Conservation (phyloP, 495 filamentous ascomycete species). For the Pyrenula massariospora region DNA sequence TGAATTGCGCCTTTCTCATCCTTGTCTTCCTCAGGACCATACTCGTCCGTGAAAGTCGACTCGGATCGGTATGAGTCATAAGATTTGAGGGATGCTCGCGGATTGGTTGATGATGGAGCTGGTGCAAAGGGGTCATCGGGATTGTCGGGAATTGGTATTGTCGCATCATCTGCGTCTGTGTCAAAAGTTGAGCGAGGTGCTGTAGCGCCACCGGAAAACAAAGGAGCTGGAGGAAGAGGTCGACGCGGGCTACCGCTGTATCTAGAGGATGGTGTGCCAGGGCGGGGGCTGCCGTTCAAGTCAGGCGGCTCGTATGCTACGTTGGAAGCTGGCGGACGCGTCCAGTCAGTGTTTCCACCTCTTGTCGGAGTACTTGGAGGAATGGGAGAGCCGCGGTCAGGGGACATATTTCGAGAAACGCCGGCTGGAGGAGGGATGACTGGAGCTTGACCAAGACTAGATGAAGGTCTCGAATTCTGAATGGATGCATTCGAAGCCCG, state of each 20-base stretch:
- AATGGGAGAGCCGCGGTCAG: constrained; percentile 42
- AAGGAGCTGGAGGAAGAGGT: constrained; percentile 82
- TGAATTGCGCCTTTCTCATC: constrained; percentile 37
- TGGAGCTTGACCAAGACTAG: constrained; percentile 41
- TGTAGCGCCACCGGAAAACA: constrained; percentile 48
- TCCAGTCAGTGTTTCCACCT: constrained; percentile 44
- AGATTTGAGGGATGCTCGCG: constrained; percentile 35
- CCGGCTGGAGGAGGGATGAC: constrained; percentile 41
- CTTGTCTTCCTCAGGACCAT: constrained; percentile 18
- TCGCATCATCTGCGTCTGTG: constrained; percentile 33
- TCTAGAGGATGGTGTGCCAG: constrained; percentile 76
- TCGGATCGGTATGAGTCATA: constrained; percentile 55
- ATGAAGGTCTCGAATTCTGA: constrained; percentile 33
- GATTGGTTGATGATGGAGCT: constrained; percentile 19
- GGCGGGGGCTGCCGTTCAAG: constrained; percentile 78
- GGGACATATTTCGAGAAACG: constrained; percentile 37
- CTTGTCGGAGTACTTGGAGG: constrained; percentile 68
- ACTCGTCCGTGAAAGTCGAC: constrained; percentile 52
- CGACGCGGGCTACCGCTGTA: constrained; percentile 77
- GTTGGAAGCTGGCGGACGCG: constrained; percentile 54
- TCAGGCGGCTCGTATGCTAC: constrained; percentile 74
- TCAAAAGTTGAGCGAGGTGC: constrained; percentile 18
- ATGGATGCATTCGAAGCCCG: constrained; percentile 4
- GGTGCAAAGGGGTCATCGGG: constrained; percentile 59
- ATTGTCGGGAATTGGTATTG: constrained; percentile 59